Conservation (phyloP, 345 rosid genomes). For the Erucastrum elatum region DNA sequence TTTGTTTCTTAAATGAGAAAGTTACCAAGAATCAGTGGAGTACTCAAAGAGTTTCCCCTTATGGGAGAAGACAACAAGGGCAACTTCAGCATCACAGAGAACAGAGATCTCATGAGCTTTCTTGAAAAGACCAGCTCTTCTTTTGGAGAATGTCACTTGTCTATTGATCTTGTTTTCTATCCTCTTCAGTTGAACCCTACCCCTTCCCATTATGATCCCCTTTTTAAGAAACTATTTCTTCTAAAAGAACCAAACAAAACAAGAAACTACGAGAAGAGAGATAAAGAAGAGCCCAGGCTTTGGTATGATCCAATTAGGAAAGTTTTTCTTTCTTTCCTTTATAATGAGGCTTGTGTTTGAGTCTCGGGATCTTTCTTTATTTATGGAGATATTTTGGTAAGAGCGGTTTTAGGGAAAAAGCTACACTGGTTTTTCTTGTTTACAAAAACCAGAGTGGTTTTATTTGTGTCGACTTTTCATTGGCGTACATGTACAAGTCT, state of each 20-base stretch:
- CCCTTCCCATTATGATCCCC: conserved; percentile 59
- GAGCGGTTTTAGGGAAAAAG: conserved; percentile 43
- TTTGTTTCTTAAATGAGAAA: background rate
- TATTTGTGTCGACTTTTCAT: conserved; percentile 42
- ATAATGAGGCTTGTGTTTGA: conserved; percentile 26
- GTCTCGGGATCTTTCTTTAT: conserved; percentile 40
- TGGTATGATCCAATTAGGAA: conserved; percentile 41
- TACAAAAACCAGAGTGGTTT: conserved; percentile 32
- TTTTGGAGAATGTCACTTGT: conserved; percentile 77
- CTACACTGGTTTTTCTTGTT: conserved; percentile 19
- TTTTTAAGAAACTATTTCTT: conserved; percentile 9
- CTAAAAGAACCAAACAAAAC: conserved; percentile 48
- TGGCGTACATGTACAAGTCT: conserved; percentile 27
- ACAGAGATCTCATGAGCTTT: conserved; percentile 88
- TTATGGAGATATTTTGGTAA: conserved; percentile 40
- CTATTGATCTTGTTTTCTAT: conserved; percentile 82
- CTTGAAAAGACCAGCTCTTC: conserved; percentile 73
- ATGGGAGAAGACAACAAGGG: conserved; percentile 72
- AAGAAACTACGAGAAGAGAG: conserved; percentile 34
- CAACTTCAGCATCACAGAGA: conserved; percentile 77
- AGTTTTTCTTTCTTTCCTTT: conserved; percentile 34
- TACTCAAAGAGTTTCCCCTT: conserved; percentile 79
- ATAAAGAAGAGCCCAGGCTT: conserved; percentile 36
- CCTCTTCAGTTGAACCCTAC: conserved; percentile 87
- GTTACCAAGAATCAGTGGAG: conserved; percentile 65